Conservation (phyloP, 116 monocot species). For the Dioscorea cayenensis region DNA sequence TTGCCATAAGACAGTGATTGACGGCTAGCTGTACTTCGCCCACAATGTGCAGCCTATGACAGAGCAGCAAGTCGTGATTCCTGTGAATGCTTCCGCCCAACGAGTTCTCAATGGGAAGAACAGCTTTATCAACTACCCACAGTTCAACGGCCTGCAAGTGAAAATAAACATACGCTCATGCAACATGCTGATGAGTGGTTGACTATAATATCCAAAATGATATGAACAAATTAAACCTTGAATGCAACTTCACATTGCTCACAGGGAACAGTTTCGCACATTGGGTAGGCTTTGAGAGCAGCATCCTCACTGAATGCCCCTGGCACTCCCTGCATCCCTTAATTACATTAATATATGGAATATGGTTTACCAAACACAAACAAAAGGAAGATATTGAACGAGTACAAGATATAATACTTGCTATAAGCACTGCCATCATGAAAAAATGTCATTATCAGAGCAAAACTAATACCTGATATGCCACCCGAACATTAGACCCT, state of each 20-base stretch:
- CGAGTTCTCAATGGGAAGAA: constrained; percentile 84
- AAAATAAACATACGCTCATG: not conserved
- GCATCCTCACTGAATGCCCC: constrained; percentile 80
- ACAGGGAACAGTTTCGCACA: constrained; percentile 74
- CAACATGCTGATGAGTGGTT: not conserved
- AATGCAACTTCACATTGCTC: constrained; percentile 78
- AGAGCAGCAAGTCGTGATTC: constrained; percentile 73
- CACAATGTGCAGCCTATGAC: constrained; percentile 74
- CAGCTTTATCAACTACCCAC: constrained; percentile 74
- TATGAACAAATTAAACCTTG: constrained; percentile 39
- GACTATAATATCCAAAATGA: constrained; percentile 1
- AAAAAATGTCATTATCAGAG: not conserved
- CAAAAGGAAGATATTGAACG: no score
- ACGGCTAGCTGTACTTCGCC: constrained; percentile 66
- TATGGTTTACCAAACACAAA: not conserved
- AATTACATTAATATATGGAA: constrained; percentile 6
- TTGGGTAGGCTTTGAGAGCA: constrained; percentile 76
- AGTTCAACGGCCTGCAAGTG: constrained; percentile 65
- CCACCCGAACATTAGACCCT: constrained; percentile 55
- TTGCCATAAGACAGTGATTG: constrained; percentile 60
- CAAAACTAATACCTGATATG: constrained; percentile 56
- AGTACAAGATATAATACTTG: not conserved
- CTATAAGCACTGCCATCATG: not conserved
- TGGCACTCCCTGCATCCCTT: constrained; percentile 52
- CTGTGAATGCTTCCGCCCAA: constrained; percentile 69